phyloP scores from a whole-genome alignment of 2,329 filamentous ascomycete genomes.

The Clonostachys rhizophaga region DNA sequence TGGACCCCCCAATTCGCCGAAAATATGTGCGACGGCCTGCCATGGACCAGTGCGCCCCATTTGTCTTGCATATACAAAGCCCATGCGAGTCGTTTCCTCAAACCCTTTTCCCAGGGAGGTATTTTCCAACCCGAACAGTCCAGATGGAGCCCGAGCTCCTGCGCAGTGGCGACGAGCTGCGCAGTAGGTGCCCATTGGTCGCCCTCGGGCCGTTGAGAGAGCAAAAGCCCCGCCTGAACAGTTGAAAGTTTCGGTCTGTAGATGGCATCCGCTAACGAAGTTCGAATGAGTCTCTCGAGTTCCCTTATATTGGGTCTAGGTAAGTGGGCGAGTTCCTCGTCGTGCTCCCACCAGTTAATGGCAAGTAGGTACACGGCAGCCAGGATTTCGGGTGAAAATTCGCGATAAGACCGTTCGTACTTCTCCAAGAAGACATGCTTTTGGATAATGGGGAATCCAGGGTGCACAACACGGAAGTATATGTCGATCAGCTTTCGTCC shows the following conservation, averaged over 20 bases:
- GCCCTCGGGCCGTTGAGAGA: conserved; percentile 71
- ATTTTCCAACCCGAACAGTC: conserved; percentile 87
- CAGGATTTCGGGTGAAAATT: conserved; percentile 72
- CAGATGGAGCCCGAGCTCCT: conserved; percentile 84
- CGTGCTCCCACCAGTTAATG: conserved; percentile 82
- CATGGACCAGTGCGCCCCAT: conserved; percentile 83
- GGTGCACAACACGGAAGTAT: conserved; percentile 78
- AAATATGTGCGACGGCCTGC: conserved; percentile 74
- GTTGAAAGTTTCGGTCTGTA: conserved; percentile 78
- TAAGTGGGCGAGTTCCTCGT: conserved; percentile 57
- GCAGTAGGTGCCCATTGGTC: conserved; percentile 83
- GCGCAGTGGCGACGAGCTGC: conserved; percentile 79
- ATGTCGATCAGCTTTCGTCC: conserved; percentile 74
- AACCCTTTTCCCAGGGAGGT: conserved; percentile 78
- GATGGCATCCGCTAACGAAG: conserved; percentile 71
- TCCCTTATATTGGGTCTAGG: conserved; percentile 68
- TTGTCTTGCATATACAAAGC: conserved; percentile 91
- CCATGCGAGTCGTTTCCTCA: conserved; percentile 85
- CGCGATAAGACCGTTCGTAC: conserved; percentile 66
- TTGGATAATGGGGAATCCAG: conserved; percentile 77
- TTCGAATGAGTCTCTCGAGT: conserved; percentile 69
- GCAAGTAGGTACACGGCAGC: conserved; percentile 82
- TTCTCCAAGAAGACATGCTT: conserved; percentile 77
- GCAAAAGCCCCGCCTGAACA: conserved; percentile 69
- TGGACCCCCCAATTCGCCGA: conserved; percentile 72